Conservation (phyloP, 345 rosid species). For the Populus alba region DNA sequence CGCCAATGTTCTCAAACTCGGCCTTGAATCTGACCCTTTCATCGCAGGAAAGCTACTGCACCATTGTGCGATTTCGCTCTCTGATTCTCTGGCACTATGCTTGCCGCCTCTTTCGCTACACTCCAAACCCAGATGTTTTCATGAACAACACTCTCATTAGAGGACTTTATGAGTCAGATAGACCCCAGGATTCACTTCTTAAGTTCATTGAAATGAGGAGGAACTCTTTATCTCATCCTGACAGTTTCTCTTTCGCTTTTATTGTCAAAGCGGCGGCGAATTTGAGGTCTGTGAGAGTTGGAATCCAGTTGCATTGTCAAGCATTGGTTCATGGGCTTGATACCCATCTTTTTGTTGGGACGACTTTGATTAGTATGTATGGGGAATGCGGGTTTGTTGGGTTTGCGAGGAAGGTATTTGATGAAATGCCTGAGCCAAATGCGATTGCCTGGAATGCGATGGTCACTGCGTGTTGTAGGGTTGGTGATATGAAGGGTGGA, state of each 20-base stretch:
- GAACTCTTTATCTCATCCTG: constrained; percentile 39
- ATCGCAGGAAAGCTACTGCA: constrained; percentile 58
- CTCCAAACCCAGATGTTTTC: constrained; percentile 55
- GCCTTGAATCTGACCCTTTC: constrained; percentile 41
- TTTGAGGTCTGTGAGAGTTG: constrained; percentile 39
- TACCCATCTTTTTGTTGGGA: constrained; percentile 64
- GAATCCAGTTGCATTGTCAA: constrained; percentile 58
- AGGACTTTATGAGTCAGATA: constrained; percentile 51
- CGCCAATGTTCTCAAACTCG: constrained; percentile 42
- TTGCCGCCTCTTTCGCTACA: constrained; percentile 39
- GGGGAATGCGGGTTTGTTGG: constrained; percentile 66
- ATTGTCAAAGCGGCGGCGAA: constrained; percentile 58
- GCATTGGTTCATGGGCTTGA: constrained; percentile 41
- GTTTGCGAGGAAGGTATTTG: constrained; percentile 55
- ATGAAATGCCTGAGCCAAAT: constrained; percentile 58
- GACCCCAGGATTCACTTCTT: constrained; percentile 39
- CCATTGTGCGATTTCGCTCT: constrained; percentile 42
- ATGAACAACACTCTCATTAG: constrained; percentile 73
- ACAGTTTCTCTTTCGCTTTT: constrained; percentile 73
- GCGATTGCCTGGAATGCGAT: constrained; percentile 64
- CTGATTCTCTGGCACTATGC: constrained; percentile 49
- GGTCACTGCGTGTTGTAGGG: constrained; percentile 42
- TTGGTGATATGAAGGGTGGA: constrained; percentile 34
- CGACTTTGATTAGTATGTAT: constrained; percentile 86
- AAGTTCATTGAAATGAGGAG: constrained; percentile 44